phyloP scores from a whole-genome alignment of 164 flowering plant species.

The Chimonanthus salicifolius region DNA sequence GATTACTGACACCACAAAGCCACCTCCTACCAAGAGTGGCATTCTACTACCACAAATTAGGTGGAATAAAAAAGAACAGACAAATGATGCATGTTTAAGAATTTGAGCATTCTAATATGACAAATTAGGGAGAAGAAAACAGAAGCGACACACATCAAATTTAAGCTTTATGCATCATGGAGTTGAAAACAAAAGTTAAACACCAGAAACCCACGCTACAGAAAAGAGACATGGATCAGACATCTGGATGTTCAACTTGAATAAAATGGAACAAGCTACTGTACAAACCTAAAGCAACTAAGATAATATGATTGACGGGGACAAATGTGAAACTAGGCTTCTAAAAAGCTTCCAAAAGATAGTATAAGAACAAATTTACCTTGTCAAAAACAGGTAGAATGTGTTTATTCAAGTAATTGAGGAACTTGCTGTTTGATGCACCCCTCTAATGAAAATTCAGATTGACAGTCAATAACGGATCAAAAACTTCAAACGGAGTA shows the following conservation, averaged over 20 bases:
- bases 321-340: not conserved
- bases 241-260: no score
- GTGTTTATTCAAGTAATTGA: conserved; percentile 79
- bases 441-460: conserved; percentile 57
- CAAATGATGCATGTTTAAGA: no score
- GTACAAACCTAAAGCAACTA: not conserved
- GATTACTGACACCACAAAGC: no score
- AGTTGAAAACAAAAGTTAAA: not conserved
- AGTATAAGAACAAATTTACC: conserved; percentile 34
- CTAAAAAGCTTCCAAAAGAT: conserved; percentile 1
- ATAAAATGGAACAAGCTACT: not conserved
- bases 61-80: no score
- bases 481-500: not conserved
- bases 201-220: not conserved
- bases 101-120: no score
- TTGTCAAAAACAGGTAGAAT: conserved; percentile 79
- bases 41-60: no score
- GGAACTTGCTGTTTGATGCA: conserved; percentile 90
- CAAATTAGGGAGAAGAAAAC: no score
- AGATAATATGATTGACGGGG: not conserved
- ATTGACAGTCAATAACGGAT: conserved; percentile 1
- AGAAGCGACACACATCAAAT: no score
- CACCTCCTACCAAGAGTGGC: no score
- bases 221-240: not conserved
- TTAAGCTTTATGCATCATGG: not conserved